Conservation (phyloP, 345 rosid species). For the Citrus medica region DNA sequence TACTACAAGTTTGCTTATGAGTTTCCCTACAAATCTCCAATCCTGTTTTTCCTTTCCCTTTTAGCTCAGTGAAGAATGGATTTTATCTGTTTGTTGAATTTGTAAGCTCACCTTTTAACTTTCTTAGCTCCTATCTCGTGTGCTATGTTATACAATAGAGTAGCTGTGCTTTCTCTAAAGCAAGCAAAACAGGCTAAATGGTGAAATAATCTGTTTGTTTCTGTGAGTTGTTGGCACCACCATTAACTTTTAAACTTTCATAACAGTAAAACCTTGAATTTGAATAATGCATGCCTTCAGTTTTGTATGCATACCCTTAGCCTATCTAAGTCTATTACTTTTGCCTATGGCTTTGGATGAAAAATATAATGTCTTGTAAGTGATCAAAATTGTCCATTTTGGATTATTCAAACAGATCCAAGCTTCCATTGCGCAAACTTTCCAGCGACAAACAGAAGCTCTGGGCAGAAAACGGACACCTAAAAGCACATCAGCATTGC, state of each 20-base stretch:
- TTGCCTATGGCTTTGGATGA: neutral
- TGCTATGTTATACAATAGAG: neutral
- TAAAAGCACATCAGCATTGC: slow-evolving; percentile 22
- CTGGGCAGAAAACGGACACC: slow-evolving; percentile 33
- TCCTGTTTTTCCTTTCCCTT: neutral
- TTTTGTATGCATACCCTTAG: neutral
- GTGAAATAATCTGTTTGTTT: neutral
- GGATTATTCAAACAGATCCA: slow-evolving; percentile 40
- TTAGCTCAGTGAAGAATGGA: neutral
- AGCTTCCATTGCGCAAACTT: slow-evolving; percentile 45
- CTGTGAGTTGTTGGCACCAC: too few relatives aligned
- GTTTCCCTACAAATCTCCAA: neutral
- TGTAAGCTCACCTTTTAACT: neutral
- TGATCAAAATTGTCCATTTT: neutral
- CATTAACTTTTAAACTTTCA: neutral
- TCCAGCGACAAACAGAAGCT: slow-evolving; percentile 47
- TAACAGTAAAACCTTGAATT: neutral
- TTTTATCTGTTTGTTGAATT: neutral
- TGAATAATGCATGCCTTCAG: neutral
- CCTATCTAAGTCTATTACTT: neutral
- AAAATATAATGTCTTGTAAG: neutral
- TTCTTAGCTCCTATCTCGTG: neutral
- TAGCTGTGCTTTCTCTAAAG: neutral
- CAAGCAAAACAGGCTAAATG: neutral
- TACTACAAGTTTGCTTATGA: neutral